These are phyloP conservation scores for Eragrostis tef DNA, from an alignment of 202 grass and related monocot genomes.

Conservation along the genomic window DNA sequence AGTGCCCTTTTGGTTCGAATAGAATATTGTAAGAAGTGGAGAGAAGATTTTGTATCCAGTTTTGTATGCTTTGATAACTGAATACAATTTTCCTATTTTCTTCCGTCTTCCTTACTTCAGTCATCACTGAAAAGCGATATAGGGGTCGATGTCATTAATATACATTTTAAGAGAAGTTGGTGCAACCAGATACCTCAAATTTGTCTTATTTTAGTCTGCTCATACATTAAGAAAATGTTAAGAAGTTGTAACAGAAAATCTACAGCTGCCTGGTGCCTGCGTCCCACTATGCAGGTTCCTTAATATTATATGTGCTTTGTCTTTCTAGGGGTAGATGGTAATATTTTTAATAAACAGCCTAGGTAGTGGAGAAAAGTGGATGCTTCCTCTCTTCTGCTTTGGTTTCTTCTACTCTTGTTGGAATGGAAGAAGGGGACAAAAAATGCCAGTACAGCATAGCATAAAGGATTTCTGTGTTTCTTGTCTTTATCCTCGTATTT, in stretches of 20 bases:
- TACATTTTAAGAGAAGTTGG: not conserved
- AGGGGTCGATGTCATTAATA: not conserved
- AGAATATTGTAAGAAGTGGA: conserved; percentile 24
- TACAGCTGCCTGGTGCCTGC: conserved; percentile 5
- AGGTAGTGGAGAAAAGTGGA: conserved; percentile 47
- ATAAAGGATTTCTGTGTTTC: conserved; percentile 32
- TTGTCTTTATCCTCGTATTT: conserved; percentile 46
- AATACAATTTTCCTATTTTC: conserved; percentile 14
- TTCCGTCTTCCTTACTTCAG: not conserved
- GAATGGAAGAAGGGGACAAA: conserved; percentile 52
- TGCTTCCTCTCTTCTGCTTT: conserved; percentile 48
- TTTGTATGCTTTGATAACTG: conserved; percentile 39
- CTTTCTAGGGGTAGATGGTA: conserved; percentile 53
- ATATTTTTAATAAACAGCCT: conserved; percentile 44
- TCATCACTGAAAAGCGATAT: not conserved
- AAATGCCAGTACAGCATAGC: conserved; percentile 37
- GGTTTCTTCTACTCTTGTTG: conserved; percentile 59
- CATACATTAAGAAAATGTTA: conserved; percentile 17
- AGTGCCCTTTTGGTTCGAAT: conserved; percentile 31
- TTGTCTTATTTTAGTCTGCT: not conserved
- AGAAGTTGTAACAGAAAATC: not conserved
- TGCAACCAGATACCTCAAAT: conserved; percentile 13
- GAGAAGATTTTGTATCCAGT: not conserved
- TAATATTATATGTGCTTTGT: conserved; percentile 34
- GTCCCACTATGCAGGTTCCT: conserved; percentile 35